A percentile compares a stretch with the other conserved stretches of the same genome.
Evolutionary conservation across 345 rosid genomes (phyloP).

Genomic region (Aethionema arabicum): DNA sequence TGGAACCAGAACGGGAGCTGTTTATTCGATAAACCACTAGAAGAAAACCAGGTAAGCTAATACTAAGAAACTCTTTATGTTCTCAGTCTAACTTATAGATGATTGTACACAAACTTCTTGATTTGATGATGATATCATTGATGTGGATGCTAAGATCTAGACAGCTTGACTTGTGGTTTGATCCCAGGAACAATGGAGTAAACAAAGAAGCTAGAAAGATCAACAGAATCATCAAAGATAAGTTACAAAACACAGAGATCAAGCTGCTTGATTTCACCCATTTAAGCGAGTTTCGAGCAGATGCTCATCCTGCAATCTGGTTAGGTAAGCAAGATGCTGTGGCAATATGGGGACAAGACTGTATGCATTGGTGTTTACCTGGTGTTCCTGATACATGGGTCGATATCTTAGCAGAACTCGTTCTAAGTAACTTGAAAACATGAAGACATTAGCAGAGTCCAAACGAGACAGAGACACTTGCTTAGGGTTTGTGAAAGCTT

Average conservation of each 20-base stretch:
- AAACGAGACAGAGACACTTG: background rate
- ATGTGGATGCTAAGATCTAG: constrained; percentile 41
- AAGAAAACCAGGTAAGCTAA: constrained; percentile 57
- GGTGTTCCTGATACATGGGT: constrained; percentile 97
- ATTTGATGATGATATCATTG: background rate
- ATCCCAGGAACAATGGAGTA: constrained; percentile 85
- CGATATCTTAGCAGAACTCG: constrained; percentile 66
- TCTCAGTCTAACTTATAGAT: background rate
- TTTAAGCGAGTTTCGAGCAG: constrained; percentile 91
- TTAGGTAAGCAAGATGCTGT: constrained; percentile 90
- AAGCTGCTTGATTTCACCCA: constrained; percentile 63
- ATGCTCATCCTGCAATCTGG: constrained; percentile 96
- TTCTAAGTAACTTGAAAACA: constrained; percentile 35
- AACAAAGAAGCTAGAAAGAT: constrained; percentile 79
- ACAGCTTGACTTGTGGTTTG: constrained; percentile 96
- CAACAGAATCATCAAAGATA: constrained; percentile 50
- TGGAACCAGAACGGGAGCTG: constrained; percentile 98
- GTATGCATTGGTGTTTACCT: constrained; percentile 99
- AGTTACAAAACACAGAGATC: constrained; percentile 50
- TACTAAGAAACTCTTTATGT: background rate
- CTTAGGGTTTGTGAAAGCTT: constrained; percentile 1
- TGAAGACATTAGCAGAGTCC: constrained; percentile 12
- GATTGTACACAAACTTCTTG: too few species aligned
- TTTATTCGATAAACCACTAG: constrained; percentile 67
- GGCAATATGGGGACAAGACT: constrained; percentile 90